These are phyloP conservation scores for Coffea eugenioides DNA, from an alignment of 257 asterid genomes.

Conservation along the genomic window DNA sequence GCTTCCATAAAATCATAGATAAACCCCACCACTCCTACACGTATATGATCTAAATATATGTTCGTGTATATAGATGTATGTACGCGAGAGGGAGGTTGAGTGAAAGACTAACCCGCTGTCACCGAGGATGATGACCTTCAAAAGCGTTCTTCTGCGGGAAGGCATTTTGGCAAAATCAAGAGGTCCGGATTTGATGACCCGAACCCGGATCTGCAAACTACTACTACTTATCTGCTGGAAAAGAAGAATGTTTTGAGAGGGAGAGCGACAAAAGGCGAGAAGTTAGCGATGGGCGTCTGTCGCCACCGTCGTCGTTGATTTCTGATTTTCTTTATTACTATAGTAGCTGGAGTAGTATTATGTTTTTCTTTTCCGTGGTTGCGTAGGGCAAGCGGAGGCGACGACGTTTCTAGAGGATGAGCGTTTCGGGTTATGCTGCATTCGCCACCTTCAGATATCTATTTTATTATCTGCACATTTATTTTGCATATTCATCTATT, in stretches of 20 bases:
- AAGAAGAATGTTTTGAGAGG: neutral
- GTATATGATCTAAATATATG: neutral
- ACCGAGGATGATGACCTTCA: conserved; percentile 99
- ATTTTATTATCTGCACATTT: too few species aligned
- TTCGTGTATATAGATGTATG: neutral
- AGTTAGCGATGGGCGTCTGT: neutral
- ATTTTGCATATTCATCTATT: too few species aligned
- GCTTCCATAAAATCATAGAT: neutral
- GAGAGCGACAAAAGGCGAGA: neutral
- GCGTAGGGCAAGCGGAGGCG: too few species aligned
- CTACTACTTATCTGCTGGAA: neutral
- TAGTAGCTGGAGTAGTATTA: too few species aligned
- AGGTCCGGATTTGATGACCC: neutral
- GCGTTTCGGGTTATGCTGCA: too few species aligned
- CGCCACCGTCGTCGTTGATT: too few species aligned
- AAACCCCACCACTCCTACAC: neutral
- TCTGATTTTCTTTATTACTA: too few species aligned
- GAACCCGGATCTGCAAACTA: conserved; percentile 24
- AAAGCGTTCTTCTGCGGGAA: conserved; percentile 92
- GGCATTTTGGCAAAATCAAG: conserved; percentile 52
- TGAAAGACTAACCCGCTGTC: conserved; percentile 75
- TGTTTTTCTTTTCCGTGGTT: too few species aligned
- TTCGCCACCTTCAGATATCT: too few species aligned
- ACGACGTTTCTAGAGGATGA: too few species aligned
- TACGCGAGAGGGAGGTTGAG: neutral